Evolutionary conservation across 1,139 yeast species (phyloP), one percentile per base, ranked within the genome.

Genomic region (Diutina catenulata): DNA sequence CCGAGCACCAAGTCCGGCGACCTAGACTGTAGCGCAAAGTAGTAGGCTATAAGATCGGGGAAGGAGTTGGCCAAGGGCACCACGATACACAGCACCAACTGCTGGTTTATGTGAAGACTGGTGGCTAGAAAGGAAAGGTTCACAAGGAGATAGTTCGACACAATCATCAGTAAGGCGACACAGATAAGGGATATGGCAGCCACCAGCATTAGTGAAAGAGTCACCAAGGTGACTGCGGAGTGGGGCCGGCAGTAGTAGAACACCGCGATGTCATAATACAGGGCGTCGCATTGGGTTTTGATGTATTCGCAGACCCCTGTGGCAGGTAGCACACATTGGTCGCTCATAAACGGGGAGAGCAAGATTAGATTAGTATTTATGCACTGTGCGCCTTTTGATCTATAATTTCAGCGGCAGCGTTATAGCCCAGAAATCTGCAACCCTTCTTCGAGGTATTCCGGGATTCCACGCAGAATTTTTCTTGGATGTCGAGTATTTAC

Each of bases 41-140:
- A 55, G 47, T 63, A 64, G 43, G 58, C 62, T 33, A 64, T 46
- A 22, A 66, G 49, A 47, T 66, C 72, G 11, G 69, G 69, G 20
- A 59, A 47, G 4, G 68, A 59, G 44, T 66, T 66, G 15, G 64
- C 52, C 22, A 63, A 47, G 1, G 72, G 72, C 5, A 65, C 56
- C 13, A 66, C 46, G 3, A 64, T 51, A 40, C 60, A 62, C 40
- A 64, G 57, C 28, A 64, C 42, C 24, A 62, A 48, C 38, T 59
- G 59, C 37, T 55, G 55, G 40, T 55, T 59, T n/a, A 62, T 47
- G 1, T 51, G 46, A 8, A 62, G 42, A 10, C 46, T 40, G 3
- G 45, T 46, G 5, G 66, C 52, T n/a, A 63, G 42, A 28, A 50
- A 50, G 37, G 60, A 56, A 10, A 64, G 47, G 35, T 60, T 58